Base-by-base conservation (phyloP, 2,329 filamentous ascomycete species). In the Rugonectria rugulosa region DNA sequence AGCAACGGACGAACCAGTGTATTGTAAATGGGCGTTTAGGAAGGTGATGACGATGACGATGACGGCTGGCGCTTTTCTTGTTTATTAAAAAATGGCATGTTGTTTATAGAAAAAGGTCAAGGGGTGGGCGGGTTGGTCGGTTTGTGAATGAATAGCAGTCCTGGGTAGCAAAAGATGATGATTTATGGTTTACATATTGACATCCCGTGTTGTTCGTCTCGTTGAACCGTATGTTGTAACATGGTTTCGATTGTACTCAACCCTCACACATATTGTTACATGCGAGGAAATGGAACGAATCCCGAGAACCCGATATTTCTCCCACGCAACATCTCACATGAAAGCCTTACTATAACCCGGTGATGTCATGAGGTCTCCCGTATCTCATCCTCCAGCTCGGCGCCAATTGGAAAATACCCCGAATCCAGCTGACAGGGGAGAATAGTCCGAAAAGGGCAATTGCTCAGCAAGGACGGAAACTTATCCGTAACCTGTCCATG, bases 81-180 rank as follows among this genome's bases (percentile, higher is more conserved):
- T 26, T 21, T n/a, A n/a, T n/a, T n/a, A n/a, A n/a, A 42, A 48
- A 27, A 14, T 11, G 32, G 17, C 40, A 48, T 31, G 38, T 48
- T 52, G 23, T n/a, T 34, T 27, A 52, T 40, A 51, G 59, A 55
- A 43, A 29, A 38, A 37, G 44, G 43, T 23, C 40, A 53, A 61
- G 55, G 45, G 58, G 50, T 54, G 53, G 64, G 48, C 9, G 45
- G 58, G 50, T 54, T 56, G 64, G 48, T 12, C 11, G 48, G 27
- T 46, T 50, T 50, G 23, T 41, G 41, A 44, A 56, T 36, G 53
- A 56, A 48, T 31, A 36, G 23, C n/a, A 41, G 40, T 41, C 41
- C 19, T 55, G 26, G 52, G 45, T 55, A 45, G 40, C 26, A 32
- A 23, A 11, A 51, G 14, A 43, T 40, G 15, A 34, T 51, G 14